These are phyloP conservation scores for Themeda triandra DNA, from an alignment of 176 grass and related monocot species.

Conservation along the genomic window DNA sequence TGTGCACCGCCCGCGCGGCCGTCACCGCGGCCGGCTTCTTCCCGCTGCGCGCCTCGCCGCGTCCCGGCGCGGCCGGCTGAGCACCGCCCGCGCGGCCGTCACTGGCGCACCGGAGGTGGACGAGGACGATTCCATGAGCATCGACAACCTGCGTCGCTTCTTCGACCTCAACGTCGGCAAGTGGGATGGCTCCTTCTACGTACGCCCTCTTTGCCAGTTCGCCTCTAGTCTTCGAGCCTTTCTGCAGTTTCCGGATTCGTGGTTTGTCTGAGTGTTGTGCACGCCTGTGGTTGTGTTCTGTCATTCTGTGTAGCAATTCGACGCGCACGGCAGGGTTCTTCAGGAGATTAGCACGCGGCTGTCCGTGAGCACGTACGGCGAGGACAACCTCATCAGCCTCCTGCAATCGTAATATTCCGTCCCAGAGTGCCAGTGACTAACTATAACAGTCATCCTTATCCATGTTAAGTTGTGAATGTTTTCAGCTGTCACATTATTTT, in stretches of 20 bases:
- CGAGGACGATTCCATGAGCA: slow-evolving; percentile 65
- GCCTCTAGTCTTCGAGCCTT: background rate
- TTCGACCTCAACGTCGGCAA: slow-evolving; percentile 78
- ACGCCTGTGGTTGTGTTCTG: background rate
- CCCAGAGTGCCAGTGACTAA: background rate
- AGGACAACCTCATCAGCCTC: slow-evolving; percentile 83
- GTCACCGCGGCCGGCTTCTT: slow-evolving; percentile 14
- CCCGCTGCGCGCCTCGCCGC: background rate
- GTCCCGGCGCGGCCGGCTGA: slow-evolving; percentile 8
- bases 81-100: slow-evolving; percentile 36
- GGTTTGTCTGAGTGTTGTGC: background rate
- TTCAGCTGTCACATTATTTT: background rate
- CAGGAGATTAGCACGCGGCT: slow-evolving; percentile 72
- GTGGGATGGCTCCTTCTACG: slow-evolving; percentile 81
- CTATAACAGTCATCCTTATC: background rate
- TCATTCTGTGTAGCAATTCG: slow-evolving; percentile 75
- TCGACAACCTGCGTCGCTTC: slow-evolving; percentile 72
- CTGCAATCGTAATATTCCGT: slow-evolving; percentile 66
- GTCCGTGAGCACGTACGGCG: slow-evolving; percentile 80
- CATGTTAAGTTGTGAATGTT: background rate
- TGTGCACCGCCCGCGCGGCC: slow-evolving; percentile 30
- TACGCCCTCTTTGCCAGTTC: slow-evolving; percentile 16
- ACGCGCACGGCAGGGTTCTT: slow-evolving; percentile 56
- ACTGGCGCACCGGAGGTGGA: slow-evolving; percentile 40
- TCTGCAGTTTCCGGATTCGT: background rate